Evolutionary conservation across 352 stramenopile genomes (phyloP).

Genomic region (Globisporangium uncinulatum): DNA sequence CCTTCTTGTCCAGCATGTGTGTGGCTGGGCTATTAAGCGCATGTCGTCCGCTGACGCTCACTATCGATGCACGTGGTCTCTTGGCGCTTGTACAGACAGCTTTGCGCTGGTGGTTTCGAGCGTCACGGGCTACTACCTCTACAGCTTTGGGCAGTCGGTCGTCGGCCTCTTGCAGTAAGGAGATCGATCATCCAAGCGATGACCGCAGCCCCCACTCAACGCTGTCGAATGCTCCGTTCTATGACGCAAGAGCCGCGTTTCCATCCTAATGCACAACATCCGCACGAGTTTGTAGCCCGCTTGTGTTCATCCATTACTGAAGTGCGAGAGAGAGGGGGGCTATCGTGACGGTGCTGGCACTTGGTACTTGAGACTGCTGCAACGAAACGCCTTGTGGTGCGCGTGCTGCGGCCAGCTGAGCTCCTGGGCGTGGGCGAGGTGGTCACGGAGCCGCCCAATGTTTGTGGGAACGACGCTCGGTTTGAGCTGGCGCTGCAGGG

Average conservation of each 20-base stretch:
- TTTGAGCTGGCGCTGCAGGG: slow-evolving; percentile 54
- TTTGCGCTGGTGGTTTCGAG: slow-evolving; percentile 68
- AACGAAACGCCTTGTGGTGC: slow-evolving; percentile 17
- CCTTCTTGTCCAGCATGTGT: not conserved
- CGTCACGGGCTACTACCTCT: slow-evolving; percentile 74
- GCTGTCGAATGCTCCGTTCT: no score
- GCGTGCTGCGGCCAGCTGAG: slow-evolving; percentile 52
- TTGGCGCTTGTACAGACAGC: slow-evolving; percentile 30
- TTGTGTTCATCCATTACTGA: no score
- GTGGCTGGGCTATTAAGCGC: no score
- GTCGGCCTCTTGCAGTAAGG: slow-evolving; percentile 27
- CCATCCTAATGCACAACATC: no score
- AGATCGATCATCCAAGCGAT: no score
- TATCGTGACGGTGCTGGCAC: slow-evolving; percentile 3
- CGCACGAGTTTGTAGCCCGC: not conserved
- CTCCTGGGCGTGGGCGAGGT: slow-evolving; percentile 45
- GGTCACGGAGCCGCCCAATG: slow-evolving; percentile 50
- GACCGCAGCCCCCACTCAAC: no score
- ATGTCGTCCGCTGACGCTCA: no score
- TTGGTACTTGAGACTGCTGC: slow-evolving; percentile 11
- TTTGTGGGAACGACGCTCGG: slow-evolving; percentile 42
- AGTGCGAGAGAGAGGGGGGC: not conserved
- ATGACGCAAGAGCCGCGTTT: no score
- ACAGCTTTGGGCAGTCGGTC: slow-evolving; percentile 50
- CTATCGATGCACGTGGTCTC: no score